These are phyloP conservation scores for Polychytrium aggregatum DNA, from an alignment of 192 early-diverging fungal genomes.

Conservation along the genomic window DNA sequence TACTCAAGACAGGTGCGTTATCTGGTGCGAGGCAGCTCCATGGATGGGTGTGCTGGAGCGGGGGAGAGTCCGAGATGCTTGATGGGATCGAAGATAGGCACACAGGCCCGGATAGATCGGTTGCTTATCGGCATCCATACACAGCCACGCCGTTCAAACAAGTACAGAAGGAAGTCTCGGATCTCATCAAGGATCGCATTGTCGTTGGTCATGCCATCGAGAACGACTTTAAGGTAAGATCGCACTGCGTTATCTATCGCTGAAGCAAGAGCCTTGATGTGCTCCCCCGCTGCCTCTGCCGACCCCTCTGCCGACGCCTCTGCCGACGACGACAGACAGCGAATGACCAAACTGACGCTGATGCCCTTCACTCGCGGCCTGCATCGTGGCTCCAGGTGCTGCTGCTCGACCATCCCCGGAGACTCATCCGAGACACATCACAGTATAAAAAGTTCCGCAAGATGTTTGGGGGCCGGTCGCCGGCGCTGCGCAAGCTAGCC, in stretches of 20 bases:
- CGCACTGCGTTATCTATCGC: no score
- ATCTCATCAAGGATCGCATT: constrained; percentile 71
- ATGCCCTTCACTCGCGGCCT: no score
- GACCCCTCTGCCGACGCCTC: no score
- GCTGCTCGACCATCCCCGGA: constrained; percentile 67
- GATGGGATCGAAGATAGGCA: background rate
- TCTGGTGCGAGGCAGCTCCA: background rate
- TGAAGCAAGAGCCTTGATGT: no score
- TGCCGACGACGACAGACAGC: no score
- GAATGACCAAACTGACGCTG: no score
- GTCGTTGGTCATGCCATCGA: constrained; percentile 85
- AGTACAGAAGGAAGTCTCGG: constrained; percentile 70
- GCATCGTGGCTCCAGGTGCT: no score
- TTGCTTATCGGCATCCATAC: no score
- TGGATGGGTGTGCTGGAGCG: background rate
- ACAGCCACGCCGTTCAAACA: constrained; percentile 59
- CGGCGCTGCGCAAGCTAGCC: constrained; percentile 66
- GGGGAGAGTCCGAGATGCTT: background rate
- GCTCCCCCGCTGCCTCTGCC: no score
- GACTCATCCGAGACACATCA: constrained; percentile 74
- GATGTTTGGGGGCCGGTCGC: constrained; percentile 47
- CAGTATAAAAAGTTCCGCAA: constrained; percentile 64
- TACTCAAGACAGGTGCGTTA: constrained; percentile 39
- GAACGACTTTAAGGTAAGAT: constrained; percentile 87
- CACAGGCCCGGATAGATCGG: no score